Conservation (phyloP, 2,329 filamentous ascomycete species). For the Trichoderma arundinaceum region DNA sequence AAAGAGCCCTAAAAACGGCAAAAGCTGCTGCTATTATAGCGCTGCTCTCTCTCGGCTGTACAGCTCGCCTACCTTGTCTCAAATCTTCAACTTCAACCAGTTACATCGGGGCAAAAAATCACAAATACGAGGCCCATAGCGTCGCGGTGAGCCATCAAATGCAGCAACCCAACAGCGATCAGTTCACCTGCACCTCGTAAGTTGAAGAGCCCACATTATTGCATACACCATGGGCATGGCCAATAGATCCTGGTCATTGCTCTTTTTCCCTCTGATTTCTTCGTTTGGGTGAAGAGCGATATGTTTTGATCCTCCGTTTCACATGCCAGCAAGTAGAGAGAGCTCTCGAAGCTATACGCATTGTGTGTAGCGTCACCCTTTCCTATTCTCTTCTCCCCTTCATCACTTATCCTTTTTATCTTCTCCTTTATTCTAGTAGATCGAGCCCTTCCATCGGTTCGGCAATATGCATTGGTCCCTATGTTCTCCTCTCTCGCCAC, state of each 20-base stretch:
- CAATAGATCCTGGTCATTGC: neutral
- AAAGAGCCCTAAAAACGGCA: neutral
- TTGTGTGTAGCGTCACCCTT: neutral
- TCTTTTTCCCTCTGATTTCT: neutral
- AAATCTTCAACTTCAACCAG: neutral
- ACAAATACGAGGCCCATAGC: slow-evolving; percentile 21
- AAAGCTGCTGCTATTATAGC: slow-evolving; percentile 14
- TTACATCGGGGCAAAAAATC: neutral
- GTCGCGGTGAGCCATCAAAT: neutral
- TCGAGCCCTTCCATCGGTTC: neutral
- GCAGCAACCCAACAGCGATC: slow-evolving; percentile 24
- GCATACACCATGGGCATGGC: slow-evolving; percentile 6
- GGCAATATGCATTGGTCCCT: slow-evolving; percentile 21
- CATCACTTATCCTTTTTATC: neutral
- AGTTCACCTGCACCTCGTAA: slow-evolving; percentile 7
- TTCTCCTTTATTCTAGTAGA: neutral
- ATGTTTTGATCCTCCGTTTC: slow-evolving; percentile 1
- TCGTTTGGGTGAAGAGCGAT: neutral
- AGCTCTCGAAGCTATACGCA: neutral
- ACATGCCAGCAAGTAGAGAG: neutral
- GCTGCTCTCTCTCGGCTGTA: neutral
- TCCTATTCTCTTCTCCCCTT: neutral
- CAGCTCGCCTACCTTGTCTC: neutral
- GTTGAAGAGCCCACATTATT: slow-evolving; percentile 16
- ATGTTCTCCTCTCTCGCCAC: neutral